Base-by-base conservation (phyloP, 331 rosid species). In the Quercus phellos region DNA sequence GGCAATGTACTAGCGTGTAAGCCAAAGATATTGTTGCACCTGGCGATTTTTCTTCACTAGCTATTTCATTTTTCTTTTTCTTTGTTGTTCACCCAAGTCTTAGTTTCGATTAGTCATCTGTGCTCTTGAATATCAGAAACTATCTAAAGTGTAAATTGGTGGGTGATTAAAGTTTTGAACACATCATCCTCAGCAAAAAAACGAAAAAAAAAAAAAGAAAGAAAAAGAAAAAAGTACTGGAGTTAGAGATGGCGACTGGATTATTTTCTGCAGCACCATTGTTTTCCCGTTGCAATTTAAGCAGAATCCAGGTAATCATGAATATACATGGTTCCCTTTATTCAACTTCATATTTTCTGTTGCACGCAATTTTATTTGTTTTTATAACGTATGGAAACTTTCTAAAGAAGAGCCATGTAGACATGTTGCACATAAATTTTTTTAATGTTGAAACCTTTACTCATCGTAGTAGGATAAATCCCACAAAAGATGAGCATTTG, bases 231-330 rank as follows among this genome's bases (percentile, higher is more conserved):
- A 8, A 9, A 18, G 50, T 1, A 4, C 24, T 18, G 43, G 30
- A 10, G 18, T 74, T 56, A 34, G 35, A 70, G 51, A 79, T 79
- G 87, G 74, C 69, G 21, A 70, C 83, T 55, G 56, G 74, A 59
- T 59, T 81, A 5, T 73, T 21, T 17, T 21, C 64, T 19, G 42
- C 29, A 35, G 46, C 73, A 18, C 72, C 80, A 4, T 46, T 51
- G 46, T 38, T 83, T 17, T 61, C 30, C 50, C 24, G 32, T 10
- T 18, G 29, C 77, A 21, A 55, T 19, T 63, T 30, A 29, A 61
- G 19, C 55, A 26, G 68, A 22, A 66, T 83, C 72, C 78, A 51
- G 84, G 87, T 79, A 55, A 18, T 29, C 66, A 19, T 35, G 14
- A 30, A 46, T 29, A 2, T 17, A 32, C 11, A 29, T 26, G 16